Evolutionary conservation across 768 basidiomycete genomes (phyloP).

Genomic region (Lentinula detonsa): DNA sequence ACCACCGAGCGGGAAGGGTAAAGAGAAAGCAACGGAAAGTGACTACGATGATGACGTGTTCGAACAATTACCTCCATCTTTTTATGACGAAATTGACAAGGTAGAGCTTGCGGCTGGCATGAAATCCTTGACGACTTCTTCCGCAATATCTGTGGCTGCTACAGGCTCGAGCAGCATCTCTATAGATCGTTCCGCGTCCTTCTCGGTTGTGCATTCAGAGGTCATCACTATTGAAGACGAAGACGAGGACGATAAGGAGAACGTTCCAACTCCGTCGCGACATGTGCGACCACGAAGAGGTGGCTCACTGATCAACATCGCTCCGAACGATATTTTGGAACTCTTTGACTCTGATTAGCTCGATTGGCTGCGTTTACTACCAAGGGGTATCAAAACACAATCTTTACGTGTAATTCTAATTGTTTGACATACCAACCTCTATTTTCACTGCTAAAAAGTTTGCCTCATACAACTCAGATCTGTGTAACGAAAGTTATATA

Average conservation of each 20-base stretch:
- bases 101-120: constrained; percentile 20
- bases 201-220: constrained; percentile 12
- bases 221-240: constrained; percentile 39
- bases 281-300: constrained; percentile 37
- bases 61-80: constrained; percentile 10
- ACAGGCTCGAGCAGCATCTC: constrained; percentile 5
- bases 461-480: too few relatives aligned
- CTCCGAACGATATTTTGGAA: constrained; percentile 47
- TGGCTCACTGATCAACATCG: constrained; percentile 14
- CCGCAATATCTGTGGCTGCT: background rate
- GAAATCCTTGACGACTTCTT: background rate
- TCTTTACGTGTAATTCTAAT: too few relatives aligned
- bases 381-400: background rate
- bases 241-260: constrained; percentile 59
- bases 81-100: constrained; percentile 33
- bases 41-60: constrained; percentile 28
- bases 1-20: constrained; percentile 12
- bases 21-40: constrained; percentile 25
- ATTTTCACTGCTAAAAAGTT: too few relatives aligned
- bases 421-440: too few relatives aligned
- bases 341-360: constrained; percentile 19
- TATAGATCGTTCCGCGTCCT: background rate
- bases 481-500: too few relatives aligned
- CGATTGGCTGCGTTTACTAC: background rate
- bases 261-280: constrained; percentile 44